Conservation (phyloP, 495 filamentous ascomycete species). For the Penicillium tannophilum region DNA sequence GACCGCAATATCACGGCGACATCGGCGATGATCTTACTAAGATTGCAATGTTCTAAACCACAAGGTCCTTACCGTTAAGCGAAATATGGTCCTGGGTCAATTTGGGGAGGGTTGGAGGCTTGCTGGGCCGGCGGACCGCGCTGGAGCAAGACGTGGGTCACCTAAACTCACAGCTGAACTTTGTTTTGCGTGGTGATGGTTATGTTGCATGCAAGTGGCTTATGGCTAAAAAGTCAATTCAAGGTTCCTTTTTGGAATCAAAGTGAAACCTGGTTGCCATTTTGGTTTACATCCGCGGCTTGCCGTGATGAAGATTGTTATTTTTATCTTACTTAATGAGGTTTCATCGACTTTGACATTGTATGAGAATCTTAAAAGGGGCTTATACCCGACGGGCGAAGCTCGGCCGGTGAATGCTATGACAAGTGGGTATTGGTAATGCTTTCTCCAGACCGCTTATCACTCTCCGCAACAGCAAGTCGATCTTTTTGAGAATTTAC, state of each 20-base stretch:
- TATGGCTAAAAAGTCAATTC: slow-evolving; percentile 14
- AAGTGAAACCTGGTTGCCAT: not conserved
- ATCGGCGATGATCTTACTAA: not conserved
- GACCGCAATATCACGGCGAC: not conserved
- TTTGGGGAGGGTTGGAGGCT: not conserved
- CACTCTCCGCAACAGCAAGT: slow-evolving; percentile 5
- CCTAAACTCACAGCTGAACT: slow-evolving; percentile 13
- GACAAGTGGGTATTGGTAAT: slow-evolving; percentile 23
- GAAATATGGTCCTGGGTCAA: not conserved
- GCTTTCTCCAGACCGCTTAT: slow-evolving; percentile 13
- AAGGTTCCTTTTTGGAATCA: slow-evolving; percentile 4
- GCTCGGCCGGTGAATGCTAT: slow-evolving; percentile 10
- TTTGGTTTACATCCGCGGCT: not conserved
- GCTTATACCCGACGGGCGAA: not conserved
- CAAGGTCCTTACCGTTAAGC: not conserved
- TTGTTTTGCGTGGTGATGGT: not conserved
- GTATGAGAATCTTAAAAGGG: not conserved
- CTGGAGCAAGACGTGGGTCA: slow-evolving; percentile 12
- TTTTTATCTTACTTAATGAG: not conserved
- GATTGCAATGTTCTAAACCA: not conserved
- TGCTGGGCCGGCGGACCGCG: slow-evolving; percentile 15
- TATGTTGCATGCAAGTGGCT: not conserved
- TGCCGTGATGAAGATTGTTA: not conserved
- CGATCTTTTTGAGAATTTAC: not conserved
- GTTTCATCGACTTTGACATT: not conserved